Evolutionary conservation across 2,329 filamentous ascomycete species (phyloP), one percentile per base, ranked within the genome.

Genomic region (Trichoderma brevicompactum): DNA sequence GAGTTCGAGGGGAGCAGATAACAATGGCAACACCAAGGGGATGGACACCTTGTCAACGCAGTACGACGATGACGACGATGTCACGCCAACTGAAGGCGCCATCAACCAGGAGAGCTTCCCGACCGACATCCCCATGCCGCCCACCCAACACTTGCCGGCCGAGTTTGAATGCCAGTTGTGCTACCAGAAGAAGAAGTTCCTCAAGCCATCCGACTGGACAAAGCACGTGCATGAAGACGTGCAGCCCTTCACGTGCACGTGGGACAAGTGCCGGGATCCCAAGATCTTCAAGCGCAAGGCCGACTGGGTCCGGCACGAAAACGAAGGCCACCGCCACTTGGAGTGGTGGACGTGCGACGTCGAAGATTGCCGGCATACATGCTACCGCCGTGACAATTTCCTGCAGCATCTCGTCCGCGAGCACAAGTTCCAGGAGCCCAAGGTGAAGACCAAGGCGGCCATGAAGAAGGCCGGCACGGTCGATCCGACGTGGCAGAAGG

Each of bases 231-330:
- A 96, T 71, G 94, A 97, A 77, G 94, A 97, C 74, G 87, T 97
- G 1, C 91, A 95, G 74, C 94, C 94, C 0, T 97, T 97, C 71
- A 96, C 92, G 3, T 97, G 94, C 77, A 97, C 93, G 0, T 97
- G 94, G 80, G 87, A 90, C 2, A 84, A 87, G 58, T 97, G 94
- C 74, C 85, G 86, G 8, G 92, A 96, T 54, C 88, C 91, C 17
- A 96, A 96, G 77, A 93, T 92, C 41, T 97, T 97, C 82, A 97
- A 97, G 78, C 87, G 93, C 54, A 97, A 97, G 78, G 94, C 94
- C 13, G 94, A 97, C 74, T 97, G 94, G 94, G 92, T 97, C 23
- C 87, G 94, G 36, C 94, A 97, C 72, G 94, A 97, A 75, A 96
- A 94, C 70, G 94, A 97, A 77, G 88, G 91, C 32, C 94, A 97